Base-by-base conservation (phyloP, 768 basidiomycete genomes). In the Pholiota conissans region DNA sequence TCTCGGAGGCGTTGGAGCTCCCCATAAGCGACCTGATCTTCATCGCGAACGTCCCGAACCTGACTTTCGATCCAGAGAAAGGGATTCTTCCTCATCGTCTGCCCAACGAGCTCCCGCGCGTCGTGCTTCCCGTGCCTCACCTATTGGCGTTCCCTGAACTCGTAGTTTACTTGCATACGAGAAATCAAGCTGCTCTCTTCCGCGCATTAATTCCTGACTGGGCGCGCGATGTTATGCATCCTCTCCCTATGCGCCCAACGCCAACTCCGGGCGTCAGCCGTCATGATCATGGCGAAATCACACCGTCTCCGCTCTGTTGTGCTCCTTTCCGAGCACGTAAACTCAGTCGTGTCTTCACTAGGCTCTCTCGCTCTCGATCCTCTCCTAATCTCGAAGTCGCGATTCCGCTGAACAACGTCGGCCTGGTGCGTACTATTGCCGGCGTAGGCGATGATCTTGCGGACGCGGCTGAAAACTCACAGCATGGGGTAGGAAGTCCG, bases 21-120 rank as follows among this genome's bases (percentile, higher is more conserved):
- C 71, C 74, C 0, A 68, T 78, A 53, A 76, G 77, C 55, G 76
- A 76, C 55, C 64, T 78, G 2, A 63, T 76, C 3, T 75, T 78
- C 52, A 46, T 68, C 1, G 64, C 76, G 58, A 72, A 70, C 54
- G 71, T 67, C 0, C 75, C 76, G 1, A 76, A 76, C 49, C 63
- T 76, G 9, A n/a, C 10, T 11, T 50, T 3, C 42, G 61, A 10
- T 39, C 30, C 4, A 29, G 40, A 16, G 42, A 37, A 13, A 49
- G 60, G 13, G 55, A 46, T 61, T 27, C 67, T 76, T 8, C 75
- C 75, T 3, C 67, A 60, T 11, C 69, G 74, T 27, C 63, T 71
- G 11, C 71, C 70, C 48, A 68, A 73, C 27, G 72, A 73, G 49
- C 67, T 78, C 6, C 71, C 74, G 1, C 65, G 68, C 4, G 72